Evolutionary conservation across 1,284 basidiomycete genomes (phyloP).

Genomic region (Inonotus obliquus): DNA sequence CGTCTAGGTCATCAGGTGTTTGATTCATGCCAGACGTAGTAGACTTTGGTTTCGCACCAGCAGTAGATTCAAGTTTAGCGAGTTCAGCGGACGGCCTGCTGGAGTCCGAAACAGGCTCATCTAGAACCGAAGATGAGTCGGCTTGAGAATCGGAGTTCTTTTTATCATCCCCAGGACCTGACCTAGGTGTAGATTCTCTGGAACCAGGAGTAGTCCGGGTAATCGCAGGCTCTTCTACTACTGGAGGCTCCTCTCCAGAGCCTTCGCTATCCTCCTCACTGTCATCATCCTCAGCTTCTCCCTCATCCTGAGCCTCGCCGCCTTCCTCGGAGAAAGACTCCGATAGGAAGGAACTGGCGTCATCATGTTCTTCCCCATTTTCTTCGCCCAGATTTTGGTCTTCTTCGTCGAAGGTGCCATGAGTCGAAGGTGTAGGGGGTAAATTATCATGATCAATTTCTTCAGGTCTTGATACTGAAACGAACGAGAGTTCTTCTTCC

Average conservation of each 20-base stretch:
- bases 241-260: slow-evolving; percentile 21
- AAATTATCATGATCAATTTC: slow-evolving; percentile 18
- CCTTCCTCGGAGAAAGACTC: slow-evolving; percentile 19
- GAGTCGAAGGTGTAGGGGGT: slow-evolving; percentile 17
- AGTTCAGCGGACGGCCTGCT: not conserved
- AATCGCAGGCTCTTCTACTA: slow-evolving; percentile 1
- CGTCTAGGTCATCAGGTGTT: slow-evolving; percentile 14
- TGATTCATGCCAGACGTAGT: not conserved
- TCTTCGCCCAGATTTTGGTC: slow-evolving; percentile 21
- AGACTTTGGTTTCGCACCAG: not conserved
- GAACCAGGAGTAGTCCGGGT: slow-evolving; percentile 23
- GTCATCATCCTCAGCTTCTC: slow-evolving; percentile 24
- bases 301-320: slow-evolving; percentile 25
- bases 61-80: slow-evolving; percentile 16
- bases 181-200: not conserved
- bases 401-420: slow-evolving; percentile 14
- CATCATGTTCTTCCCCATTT: slow-evolving; percentile 22
- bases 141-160: not conserved
- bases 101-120: not conserved
- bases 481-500: slow-evolving; percentile 18
- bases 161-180: not conserved
- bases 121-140: not conserved
- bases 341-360: slow-evolving; percentile 21
- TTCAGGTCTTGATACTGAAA: slow-evolving; percentile 9
- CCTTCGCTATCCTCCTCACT: slow-evolving; percentile 32